Evolutionary conservation across 371 early-diverging fungal genomes (phyloP).

Genomic region (Mucor sp.): DNA sequence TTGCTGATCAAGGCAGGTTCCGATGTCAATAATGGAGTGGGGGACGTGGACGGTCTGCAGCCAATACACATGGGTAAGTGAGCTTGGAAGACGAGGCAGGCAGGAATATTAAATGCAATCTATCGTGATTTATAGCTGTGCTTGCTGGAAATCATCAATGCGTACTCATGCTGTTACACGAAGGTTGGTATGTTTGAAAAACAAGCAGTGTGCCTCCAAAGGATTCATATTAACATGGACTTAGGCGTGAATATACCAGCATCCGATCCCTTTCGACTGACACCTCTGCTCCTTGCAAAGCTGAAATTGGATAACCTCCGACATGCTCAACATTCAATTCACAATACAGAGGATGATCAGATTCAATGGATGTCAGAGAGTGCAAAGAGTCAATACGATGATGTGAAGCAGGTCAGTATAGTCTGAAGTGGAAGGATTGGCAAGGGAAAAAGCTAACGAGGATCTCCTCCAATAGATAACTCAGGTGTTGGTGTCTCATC

Average conservation of each 20-base stretch:
- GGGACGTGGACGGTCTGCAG: constrained; percentile 48
- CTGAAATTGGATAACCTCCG: constrained; percentile 49
- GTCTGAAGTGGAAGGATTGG: not conserved
- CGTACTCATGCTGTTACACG: constrained; percentile 44
- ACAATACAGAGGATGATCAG: not conserved
- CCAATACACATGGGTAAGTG: constrained; percentile 53
- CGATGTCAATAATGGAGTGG: constrained; percentile 54
- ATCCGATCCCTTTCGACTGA: constrained; percentile 49
- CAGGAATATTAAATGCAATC: not conserved
- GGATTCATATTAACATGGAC: not conserved
- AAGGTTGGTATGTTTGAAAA: constrained; percentile 36
- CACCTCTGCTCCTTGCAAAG: constrained; percentile 50
- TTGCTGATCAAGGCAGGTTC: constrained; percentile 39
- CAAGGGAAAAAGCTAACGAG: no score
- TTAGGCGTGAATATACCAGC: constrained; percentile 49
- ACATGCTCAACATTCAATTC: constrained; percentile 19
- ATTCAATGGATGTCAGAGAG: constrained; percentile 15
- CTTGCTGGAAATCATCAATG: constrained; percentile 49
- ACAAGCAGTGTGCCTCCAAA: not conserved
- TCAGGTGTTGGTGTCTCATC: constrained; percentile 44
- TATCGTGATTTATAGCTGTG: constrained; percentile 36
- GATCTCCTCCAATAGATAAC: constrained; percentile 28
- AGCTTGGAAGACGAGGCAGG: not conserved
- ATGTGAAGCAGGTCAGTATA: constrained; percentile 36
- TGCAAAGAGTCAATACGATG: constrained; percentile 38